Evolutionary conservation across 176 grass and related monocot species (phyloP), one percentile per base, ranked within the genome.

Genomic region (Aegilops longissima): DNA sequence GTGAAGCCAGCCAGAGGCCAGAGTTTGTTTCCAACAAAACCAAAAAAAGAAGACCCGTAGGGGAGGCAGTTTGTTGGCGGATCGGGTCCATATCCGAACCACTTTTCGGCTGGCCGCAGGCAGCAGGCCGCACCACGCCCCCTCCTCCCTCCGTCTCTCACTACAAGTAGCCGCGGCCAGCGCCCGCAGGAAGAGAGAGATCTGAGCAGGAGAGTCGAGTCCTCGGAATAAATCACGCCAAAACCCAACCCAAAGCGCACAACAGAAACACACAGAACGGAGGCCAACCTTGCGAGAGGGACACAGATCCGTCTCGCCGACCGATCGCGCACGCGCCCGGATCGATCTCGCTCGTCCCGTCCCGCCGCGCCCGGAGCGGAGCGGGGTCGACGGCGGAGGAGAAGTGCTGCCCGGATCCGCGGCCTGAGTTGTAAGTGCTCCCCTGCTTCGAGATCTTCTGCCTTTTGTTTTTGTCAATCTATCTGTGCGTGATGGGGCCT

Each of bases 381-480:
- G 76, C 24, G 76, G 73, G 34, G 65, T 17, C 56, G 69, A 76
- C 73, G 73, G 27, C 25, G 73, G 73, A 33, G 6, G 17, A 36
- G 62, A 76, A 62, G 35, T 70, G 72, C 83, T 79, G 81, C 49
- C 70, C 62, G 78, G 78, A 82, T 90, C 88, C 78, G 83, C 14
- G 72, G 72, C 88, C 82, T 77, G 61, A 76, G 35, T 73, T 49
- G 88, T 90, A 70, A 90, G 88, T 68, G 10, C 31, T 59, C 8
- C 62, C 62, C 0, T 75, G 25, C 27, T 47, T 16, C 61, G 58
- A 66, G 47, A 42, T 62, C 14, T 71, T 12, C 33, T 8, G 3
- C 20, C 20, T 73, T 5, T 8, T 3, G 20, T 21, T 54, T 59
- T 21, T 0, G 54, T 58, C 49, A 52, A 52, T 52, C 49, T 52